A percentile compares a stretch with the other conserved stretches of the same genome.
phyloP scores from a whole-genome alignment of 2,329 filamentous ascomycete species.

The Stromatinia cepivora region DNA sequence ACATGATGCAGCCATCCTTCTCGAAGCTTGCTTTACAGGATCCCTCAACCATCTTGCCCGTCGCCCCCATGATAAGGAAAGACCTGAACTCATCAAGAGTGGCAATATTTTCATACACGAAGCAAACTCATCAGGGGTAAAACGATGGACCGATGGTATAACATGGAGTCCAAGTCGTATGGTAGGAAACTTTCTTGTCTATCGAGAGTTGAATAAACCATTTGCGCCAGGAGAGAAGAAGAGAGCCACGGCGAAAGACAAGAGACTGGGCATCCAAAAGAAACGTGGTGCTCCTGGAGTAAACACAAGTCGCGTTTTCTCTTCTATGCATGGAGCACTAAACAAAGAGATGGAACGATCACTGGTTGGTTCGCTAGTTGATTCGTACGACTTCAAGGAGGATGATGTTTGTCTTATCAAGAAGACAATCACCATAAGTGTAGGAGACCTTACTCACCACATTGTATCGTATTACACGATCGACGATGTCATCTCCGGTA shows the following conservation, averaged over 20 bases:
- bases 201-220: constrained; percentile 96
- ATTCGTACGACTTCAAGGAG: constrained; percentile 84
- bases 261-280: constrained; percentile 42
- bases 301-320: constrained; percentile 14
- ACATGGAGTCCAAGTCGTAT: constrained; percentile 93
- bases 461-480: constrained; percentile 87
- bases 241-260: constrained; percentile 71
- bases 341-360: constrained; percentile 39
- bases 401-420: constrained; percentile 72
- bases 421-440: constrained; percentile 84
- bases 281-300: constrained; percentile 29
- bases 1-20: constrained; percentile 69
- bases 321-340: constrained; percentile 23
- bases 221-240: constrained; percentile 86
- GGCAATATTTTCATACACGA: constrained; percentile 91
- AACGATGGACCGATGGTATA: constrained; percentile 90
- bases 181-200: constrained; percentile 94
- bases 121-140: constrained; percentile 86
- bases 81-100: constrained; percentile 73
- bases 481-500: constrained; percentile 66
- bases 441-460: constrained; percentile 75
- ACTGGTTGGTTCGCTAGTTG: constrained; percentile 79
- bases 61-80: constrained; percentile 82
- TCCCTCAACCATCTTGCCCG: constrained; percentile 73
- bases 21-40: constrained; percentile 75